Conservation (phyloP, 2,329 filamentous ascomycete genomes). For the Colletotrichum neosansevieriae region DNA sequence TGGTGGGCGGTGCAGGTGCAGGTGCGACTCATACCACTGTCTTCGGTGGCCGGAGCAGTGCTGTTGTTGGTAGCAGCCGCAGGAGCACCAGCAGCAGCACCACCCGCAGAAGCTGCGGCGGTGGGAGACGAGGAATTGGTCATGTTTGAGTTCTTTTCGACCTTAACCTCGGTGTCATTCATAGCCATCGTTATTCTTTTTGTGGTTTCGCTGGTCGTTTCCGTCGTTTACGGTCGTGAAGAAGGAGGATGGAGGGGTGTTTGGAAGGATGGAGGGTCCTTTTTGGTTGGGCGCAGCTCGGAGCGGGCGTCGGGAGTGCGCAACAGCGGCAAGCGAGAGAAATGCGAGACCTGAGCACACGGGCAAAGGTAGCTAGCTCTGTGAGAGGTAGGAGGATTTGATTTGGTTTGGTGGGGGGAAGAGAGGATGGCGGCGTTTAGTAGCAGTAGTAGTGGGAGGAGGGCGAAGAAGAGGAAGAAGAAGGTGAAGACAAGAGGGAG, state of each 20-base stretch:
- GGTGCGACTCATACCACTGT: constrained; percentile 54
- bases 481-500: constrained; percentile 32
- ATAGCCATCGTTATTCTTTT: constrained; percentile 50
- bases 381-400: constrained; percentile 5
- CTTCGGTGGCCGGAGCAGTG: constrained; percentile 49
- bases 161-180: constrained; percentile 54
- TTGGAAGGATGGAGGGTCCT: constrained; percentile 44
- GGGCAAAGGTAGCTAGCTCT: constrained; percentile 7
- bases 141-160: constrained; percentile 53
- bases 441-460: constrained; percentile 13
- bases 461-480: constrained; percentile 7
- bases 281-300: constrained; percentile 41
- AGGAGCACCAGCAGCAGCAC: constrained; percentile 42
- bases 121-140: constrained; percentile 50
- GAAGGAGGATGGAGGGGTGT: constrained; percentile 43
- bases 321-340: constrained; percentile 38
- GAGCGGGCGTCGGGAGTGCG: constrained; percentile 23
- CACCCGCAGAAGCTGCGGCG: constrained; percentile 45
- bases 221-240: constrained; percentile 42
- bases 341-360: constrained; percentile 4
- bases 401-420: neutral
- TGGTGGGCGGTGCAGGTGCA: constrained; percentile 23
- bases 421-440: constrained; percentile 31
- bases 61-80: constrained; percentile 43
- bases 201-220: constrained; percentile 52